Evolutionary conservation across 1,284 basidiomycete genomes (phyloP), one percentile per base, ranked within the genome.

Genomic region (Wallemia ichthyophaga): DNA sequence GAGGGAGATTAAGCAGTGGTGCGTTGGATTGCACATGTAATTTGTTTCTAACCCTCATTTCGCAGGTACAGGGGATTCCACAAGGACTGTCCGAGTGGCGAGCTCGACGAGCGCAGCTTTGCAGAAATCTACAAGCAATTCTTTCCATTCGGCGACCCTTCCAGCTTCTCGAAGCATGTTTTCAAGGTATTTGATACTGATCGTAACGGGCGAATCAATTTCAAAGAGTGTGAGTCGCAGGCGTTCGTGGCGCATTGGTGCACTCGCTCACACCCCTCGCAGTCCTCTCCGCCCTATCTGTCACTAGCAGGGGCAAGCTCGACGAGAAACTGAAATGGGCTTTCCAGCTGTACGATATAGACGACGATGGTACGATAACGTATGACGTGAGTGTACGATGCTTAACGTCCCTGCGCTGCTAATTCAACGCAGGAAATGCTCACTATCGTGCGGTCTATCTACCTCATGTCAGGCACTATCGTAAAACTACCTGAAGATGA

Each of bases 281-380:
- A 11, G 25, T 37, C 66, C 67, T 64, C 23, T 25, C 89, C 67
- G 94, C 94, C 0, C 79, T 99, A 62, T 86, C 82, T 68, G 81
- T 98, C 63, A 99, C 94, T 1, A 87, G 83, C 62, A 79, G 94
- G 61, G 94, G 94, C 2, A 75, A 83, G 62, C 72, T 98, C 60
- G 94, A 99, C 68, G 94, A 99, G 75, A 99, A 99, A 74, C 82
- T 99, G 64, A 88, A 88, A 74, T 99, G 89, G 94, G 94, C 94
- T 9, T 99, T 98, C 79, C 89, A 98, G 71, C 75, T 99, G 57
- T 99, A 99, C 71, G 94, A 99, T 69, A 96, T 98, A 67, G 87
- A 99, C 73, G 86, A 85, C 64, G 91, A 96, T 68, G 92, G 91
- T 1, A 83, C 77, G 65, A 95, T 96, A 72, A 92, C 91, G 54